These are phyloP conservation scores for Copromyces sp. DNA, from an alignment of 495 filamentous ascomycete genomes.

Conservation along the genomic window DNA sequence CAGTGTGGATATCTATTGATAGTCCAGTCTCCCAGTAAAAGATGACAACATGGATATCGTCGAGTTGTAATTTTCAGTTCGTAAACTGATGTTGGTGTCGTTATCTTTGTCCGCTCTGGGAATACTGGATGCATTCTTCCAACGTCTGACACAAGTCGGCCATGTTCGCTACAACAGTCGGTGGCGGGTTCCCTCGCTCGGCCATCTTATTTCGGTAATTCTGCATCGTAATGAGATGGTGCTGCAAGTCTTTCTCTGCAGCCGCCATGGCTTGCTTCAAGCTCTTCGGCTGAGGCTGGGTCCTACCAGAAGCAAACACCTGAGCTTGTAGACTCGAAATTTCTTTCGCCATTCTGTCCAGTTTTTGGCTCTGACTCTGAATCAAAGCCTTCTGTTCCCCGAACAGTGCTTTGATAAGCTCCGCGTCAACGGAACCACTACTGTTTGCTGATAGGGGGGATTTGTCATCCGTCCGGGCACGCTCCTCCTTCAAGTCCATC, in stretches of 20 bases:
- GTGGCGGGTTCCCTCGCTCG: not conserved
- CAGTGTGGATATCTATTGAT: not conserved
- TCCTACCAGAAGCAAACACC: not conserved
- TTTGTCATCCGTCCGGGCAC: not conserved
- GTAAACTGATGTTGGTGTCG: not conserved
- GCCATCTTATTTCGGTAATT: not conserved
- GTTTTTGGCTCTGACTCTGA: constrained; percentile 3
- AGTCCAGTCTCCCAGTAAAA: not conserved
- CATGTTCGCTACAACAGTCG: not conserved
- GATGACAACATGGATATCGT: not conserved
- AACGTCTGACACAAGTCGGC: not conserved
- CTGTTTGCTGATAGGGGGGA: not conserved
- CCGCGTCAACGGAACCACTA: not conserved
- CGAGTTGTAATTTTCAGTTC: not conserved
- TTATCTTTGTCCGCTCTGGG: not conserved
- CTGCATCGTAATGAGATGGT: constrained; percentile 7
- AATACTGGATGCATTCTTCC: not conserved
- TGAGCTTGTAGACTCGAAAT: not conserved
- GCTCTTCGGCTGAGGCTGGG: constrained; percentile 4
- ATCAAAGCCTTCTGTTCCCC: constrained; percentile 1
- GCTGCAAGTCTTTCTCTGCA: constrained; percentile 14
- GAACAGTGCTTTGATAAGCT: not conserved
- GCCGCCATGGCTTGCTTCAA: constrained; percentile 13
- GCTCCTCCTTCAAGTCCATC: not conserved
- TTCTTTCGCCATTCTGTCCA: constrained; percentile 1